These are phyloP conservation scores for Adansonia grandidieri DNA, from an alignment of 441 rosid species.

Conservation along the genomic window DNA sequence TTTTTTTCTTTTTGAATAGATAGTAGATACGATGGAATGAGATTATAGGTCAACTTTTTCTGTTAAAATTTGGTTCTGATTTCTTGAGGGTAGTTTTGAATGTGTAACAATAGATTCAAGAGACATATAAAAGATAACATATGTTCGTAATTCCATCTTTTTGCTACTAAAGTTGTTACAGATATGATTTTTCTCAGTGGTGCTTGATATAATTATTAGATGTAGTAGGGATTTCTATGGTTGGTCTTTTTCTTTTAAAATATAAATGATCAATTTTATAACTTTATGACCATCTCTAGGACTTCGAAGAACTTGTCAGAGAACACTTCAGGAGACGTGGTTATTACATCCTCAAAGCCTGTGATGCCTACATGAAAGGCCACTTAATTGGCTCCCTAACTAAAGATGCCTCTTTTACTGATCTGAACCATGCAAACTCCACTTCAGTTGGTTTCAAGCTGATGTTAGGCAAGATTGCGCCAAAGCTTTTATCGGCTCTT, in stretches of 20 bases:
- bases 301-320: constrained; percentile 73
- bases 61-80: constrained; percentile 4
- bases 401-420: constrained; percentile 60
- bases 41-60: neutral
- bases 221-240: neutral
- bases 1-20: no score
- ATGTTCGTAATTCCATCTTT: neutral
- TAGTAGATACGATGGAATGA: neutral
- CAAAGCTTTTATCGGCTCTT: constrained; percentile 68
- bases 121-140: neutral
- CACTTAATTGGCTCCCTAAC: constrained; percentile 79
- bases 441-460: constrained; percentile 94
- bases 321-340: constrained; percentile 88
- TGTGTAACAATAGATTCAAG: neutral
- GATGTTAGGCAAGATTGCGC: constrained; percentile 89
- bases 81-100: neutral
- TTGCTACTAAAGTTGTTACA: neutral
- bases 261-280: neutral
- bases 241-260: neutral
- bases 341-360: constrained; percentile 83
- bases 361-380: constrained; percentile 92
- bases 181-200: neutral
- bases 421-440: constrained; percentile 52
- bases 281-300: constrained; percentile 46
- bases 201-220: neutral